These are phyloP conservation scores for Candida sanyaensis DNA, from an alignment of 1,139 yeast genomes.

Conservation along the genomic window DNA sequence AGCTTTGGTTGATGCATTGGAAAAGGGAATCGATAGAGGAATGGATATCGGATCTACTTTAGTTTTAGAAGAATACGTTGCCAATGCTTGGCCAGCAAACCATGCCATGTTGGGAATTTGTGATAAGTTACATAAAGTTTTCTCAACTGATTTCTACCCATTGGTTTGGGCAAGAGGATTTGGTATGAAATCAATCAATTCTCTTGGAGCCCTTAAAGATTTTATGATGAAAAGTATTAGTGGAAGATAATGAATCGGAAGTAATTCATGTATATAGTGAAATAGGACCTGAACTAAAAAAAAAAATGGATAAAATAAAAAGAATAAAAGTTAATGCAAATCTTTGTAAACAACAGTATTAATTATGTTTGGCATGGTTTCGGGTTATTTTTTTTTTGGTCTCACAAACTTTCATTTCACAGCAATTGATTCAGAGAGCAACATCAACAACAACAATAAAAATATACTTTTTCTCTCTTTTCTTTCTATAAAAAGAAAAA, in stretches of 20 bases:
- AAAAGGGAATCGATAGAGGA: constrained; percentile 72
- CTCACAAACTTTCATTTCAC: background rate
- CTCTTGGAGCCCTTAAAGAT: constrained; percentile 61
- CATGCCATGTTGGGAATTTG: constrained; percentile 84
- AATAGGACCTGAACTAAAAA: no score
- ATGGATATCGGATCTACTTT: constrained; percentile 84
- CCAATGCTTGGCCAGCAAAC: constrained; percentile 76
- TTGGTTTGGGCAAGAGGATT: constrained; percentile 71
- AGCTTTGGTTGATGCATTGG: constrained; percentile 66
- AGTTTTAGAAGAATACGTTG: constrained; percentile 83
- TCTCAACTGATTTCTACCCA: constrained; percentile 73
- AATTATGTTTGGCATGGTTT: background rate
- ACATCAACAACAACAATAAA: no score
- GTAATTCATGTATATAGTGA: no score
- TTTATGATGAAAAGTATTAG: constrained; percentile 39
- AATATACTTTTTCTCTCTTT: background rate
- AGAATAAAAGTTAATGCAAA: no score
- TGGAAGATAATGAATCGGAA: constrained; percentile 19
- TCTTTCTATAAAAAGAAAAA: background rate
- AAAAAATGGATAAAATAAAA: no score
- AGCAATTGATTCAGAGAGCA: background rate
- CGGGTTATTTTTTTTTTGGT: background rate
- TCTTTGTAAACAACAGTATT: no score
- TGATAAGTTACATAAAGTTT: constrained; percentile 88
- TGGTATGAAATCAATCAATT: constrained; percentile 73